Evolutionary conservation across 2,329 filamentous ascomycete species (phyloP), one percentile per base, ranked within the genome.

Genomic region (Pleomassaria siparia): DNA sequence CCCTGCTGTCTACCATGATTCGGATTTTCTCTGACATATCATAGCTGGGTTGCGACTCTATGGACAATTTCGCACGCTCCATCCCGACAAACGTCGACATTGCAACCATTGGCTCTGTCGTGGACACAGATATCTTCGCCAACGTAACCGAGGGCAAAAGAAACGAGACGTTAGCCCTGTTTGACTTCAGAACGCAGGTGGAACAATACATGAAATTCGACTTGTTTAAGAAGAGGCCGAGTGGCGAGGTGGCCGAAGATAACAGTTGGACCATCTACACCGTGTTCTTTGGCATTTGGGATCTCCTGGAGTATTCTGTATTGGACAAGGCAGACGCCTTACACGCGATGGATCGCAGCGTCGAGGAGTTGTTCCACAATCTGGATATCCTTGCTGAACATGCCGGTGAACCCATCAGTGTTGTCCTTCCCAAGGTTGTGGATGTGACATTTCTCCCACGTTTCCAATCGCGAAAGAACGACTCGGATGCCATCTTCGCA

Each of bases 1-100:
- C n/a, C n/a, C n/a, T n/a, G n/a, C 40, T 39, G 15, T 35, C 15
- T 47, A 7, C 39, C 30, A 13, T n/a, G 12, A 33, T 2, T 24
- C 18, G 33, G 20, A 45, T 20, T 40, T 26, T 22, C 6, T 50
- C 63, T 69, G 50, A 70, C 55, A 51, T 44, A 32, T 43, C 16
- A 42, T 43, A 72, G 69, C 61, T 71, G 33, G 50, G 51, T 46
- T 72, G 69, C 49, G 64, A 71, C 50, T 57, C 49, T 13, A 59
- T 71, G 36, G 64, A 70, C 42, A 71, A 71, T 47, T 71, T 69
- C 51, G 69, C 69, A 13, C 66, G 63, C 20, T 71, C 67, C 1
- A 45, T 55, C 40, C 63, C 62, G 15, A 42, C 56, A 15, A 51
- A 58, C 37, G 50, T 51, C 30, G 51, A 46, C 12, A 43, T 51